A percentile compares a stretch with the other conserved stretches of the same genome.
Conservation (phyloP, 164 flowering plant genomes). For the Magnolia officinalis region DNA sequence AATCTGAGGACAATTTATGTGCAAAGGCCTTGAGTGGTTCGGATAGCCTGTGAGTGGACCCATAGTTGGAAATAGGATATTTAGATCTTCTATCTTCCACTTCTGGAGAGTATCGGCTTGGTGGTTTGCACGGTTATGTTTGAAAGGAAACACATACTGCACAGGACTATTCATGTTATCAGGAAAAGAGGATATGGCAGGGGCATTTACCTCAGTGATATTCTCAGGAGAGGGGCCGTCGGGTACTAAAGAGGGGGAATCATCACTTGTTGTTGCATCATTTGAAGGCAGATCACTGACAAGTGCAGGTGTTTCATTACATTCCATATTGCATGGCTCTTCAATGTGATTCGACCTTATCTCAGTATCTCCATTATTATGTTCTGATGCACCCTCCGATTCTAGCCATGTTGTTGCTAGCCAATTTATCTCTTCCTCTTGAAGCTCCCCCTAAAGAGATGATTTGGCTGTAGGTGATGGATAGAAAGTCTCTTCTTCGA, state of each 20-base stretch:
- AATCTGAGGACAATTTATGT: not conserved
- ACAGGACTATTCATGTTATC: not conserved
- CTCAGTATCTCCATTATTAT: not conserved
- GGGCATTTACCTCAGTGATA: not conserved
- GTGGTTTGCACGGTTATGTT: constrained; percentile 5
- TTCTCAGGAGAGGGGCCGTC: not conserved
- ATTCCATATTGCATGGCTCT: not conserved
- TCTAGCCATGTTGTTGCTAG: not conserved
- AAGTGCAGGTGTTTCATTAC: not conserved
- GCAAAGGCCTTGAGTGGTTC: constrained; percentile 3
- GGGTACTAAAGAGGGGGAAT: not conserved
- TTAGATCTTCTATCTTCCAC: constrained; percentile 4
- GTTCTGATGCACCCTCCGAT: not conserved
- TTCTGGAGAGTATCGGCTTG: constrained; percentile 1
- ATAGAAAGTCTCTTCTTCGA: too few relatives aligned
- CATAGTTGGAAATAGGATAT: constrained; percentile 9
- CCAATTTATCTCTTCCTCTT: not conserved
- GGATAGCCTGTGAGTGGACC: constrained; percentile 5
- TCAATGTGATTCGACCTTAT: not conserved
- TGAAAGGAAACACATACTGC: not conserved
- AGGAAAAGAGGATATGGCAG: not conserved
- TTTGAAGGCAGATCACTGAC: not conserved
- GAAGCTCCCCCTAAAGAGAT: not conserved
- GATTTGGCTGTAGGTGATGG: not conserved
- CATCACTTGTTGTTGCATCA: not conserved